Evolutionary conservation across 2,329 filamentous ascomycete species (phyloP), one percentile per base, ranked within the genome.

Genomic region (Phaeophleospora eucalypticola): DNA sequence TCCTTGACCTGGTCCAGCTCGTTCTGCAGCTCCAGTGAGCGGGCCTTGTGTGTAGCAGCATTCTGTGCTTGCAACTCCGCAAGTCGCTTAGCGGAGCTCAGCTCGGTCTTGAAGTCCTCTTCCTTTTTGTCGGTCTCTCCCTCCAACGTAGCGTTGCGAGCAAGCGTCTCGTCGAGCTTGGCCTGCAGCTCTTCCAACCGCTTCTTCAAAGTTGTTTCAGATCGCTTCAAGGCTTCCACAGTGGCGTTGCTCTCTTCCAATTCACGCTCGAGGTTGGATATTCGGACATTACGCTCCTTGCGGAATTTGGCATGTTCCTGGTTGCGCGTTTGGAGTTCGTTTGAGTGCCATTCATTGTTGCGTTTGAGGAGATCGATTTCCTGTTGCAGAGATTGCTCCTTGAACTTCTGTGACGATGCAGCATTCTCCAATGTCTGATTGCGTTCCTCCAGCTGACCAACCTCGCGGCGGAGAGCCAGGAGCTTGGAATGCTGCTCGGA

Each of bases 301-400:
- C 93, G 83, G 68, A 87, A 91, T 63, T 90, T 95, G 56, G 91
- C 80, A 39, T 89, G 83, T 65, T 98, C 93, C 7, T 84, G 81
- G 52, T 81, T 84, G 71, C 95, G 95, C 0, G 87, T 90, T 72
- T 95, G 91, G 17, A 97, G 78, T 67, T 98, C 93, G 35, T 78
- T 83, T 63, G 96, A 89, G 46, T 93, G 85, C 87, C 89, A 98
- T 59, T 97, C 91, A 55, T 88, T 87, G 71, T 89, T 95, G 61
- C 86, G 86, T 65, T 89, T 89, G 15, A 91, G 82, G 46, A 94
- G 76, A 35, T 95, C 89, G 29, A 97, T 78, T 66, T 97, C 90
- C 66, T 96, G 90, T 67, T 93, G 84, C 10, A 97, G 74, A 21
- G 83, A 86, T 63, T 96, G 89, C 66, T 96, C 89, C 54, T 87